phyloP scores from a whole-genome alignment of 2,329 filamentous ascomycete species.

The Phoma sp. region DNA sequence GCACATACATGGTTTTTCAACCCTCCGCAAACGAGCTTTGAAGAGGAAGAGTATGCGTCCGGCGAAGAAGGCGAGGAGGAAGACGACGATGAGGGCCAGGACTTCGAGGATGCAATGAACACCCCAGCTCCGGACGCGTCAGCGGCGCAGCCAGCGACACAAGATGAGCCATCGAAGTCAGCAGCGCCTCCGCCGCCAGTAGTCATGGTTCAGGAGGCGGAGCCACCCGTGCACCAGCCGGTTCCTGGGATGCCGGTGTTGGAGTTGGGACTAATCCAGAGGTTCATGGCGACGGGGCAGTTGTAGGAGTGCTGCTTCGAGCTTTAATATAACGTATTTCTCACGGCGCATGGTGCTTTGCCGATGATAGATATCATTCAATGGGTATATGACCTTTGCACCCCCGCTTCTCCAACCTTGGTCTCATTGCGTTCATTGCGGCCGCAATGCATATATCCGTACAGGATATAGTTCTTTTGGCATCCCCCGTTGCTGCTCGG shows the following conservation, averaged over 20 bases:
- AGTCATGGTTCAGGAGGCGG: slow-evolving; percentile 15
- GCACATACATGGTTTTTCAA: slow-evolving; percentile 31
- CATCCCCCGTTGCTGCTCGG: slow-evolving; percentile 63
- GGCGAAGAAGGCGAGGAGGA: slow-evolving; percentile 27
- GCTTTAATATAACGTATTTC: too few species aligned
- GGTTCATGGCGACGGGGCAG: slow-evolving; percentile 33
- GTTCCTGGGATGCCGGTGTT: slow-evolving; percentile 27
- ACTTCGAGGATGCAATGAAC: slow-evolving; percentile 28
- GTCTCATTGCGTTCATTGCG: slow-evolving; percentile 39
- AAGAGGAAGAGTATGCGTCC: slow-evolving; percentile 17
- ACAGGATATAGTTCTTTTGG: slow-evolving; percentile 74
- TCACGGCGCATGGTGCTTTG: too few species aligned
- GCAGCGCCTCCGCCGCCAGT: slow-evolving; percentile 3
- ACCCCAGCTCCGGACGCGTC: slow-evolving; percentile 12
- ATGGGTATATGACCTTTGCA: slow-evolving; percentile 13
- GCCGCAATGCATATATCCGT: slow-evolving; percentile 76
- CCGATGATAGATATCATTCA: not conserved
- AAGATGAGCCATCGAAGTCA: slow-evolving; percentile 7
- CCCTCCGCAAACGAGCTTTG: slow-evolving; percentile 8
- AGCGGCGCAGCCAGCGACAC: slow-evolving; percentile 1
- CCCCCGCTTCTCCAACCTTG: not conserved
- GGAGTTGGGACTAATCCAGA: slow-evolving; percentile 31
- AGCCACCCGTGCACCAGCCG: slow-evolving; percentile 15
- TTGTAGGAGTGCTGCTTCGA: not conserved
- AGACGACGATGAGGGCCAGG: slow-evolving; percentile 26